Evolutionary conservation across 2,329 filamentous ascomycete genomes (phyloP), one percentile per base, ranked within the genome.

Genomic region (Calonectria crousiana): DNA sequence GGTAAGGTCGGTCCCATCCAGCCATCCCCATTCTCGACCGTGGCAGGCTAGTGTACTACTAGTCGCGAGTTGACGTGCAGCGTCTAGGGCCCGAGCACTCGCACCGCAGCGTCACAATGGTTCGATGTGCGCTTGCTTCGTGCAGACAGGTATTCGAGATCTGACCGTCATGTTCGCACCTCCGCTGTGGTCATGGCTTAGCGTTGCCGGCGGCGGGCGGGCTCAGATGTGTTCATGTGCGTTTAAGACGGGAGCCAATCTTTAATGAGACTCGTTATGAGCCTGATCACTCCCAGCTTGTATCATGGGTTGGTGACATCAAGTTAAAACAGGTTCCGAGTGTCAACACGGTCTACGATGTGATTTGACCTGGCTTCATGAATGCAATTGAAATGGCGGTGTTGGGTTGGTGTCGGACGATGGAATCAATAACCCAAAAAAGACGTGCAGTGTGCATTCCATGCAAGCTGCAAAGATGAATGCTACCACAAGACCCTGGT

Each of bases 61-160:
- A 58, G 58, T 71, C 58, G 67, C 30, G 49, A 71, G 60, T 53
- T 72, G 60, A 68, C 49, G 62, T 67, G 74, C 75, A 77, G 70
- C 68, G 71, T 75, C 66, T 70, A 60, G 66, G 62, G 30, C 56
- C 69, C 38, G 26, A 64, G 58, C 41, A 58, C 75, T 70, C 69
- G 41, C 53, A 26, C 34, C 44, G 26, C 44, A 30, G 67, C 69
- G 28, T 65, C 51, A 53, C 41, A 60, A 73, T 71, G 62, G 70
- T 71, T 72, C 73, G 73, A 75, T 70, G 44, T 38, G 71, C 74
- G 70, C 72, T 75, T 79, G 64, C 69, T 71, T 67, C 23, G 62
- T 49, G 41, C 52, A 70, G 52, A 49, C 9, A 58, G 56, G 64
- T 23, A 69, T 49, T 67, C 51, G 62, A 67, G 65, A 75, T 73